Conservation (phyloP, 108 stramenopile species). For the Fragilaria crotonensis region DNA sequence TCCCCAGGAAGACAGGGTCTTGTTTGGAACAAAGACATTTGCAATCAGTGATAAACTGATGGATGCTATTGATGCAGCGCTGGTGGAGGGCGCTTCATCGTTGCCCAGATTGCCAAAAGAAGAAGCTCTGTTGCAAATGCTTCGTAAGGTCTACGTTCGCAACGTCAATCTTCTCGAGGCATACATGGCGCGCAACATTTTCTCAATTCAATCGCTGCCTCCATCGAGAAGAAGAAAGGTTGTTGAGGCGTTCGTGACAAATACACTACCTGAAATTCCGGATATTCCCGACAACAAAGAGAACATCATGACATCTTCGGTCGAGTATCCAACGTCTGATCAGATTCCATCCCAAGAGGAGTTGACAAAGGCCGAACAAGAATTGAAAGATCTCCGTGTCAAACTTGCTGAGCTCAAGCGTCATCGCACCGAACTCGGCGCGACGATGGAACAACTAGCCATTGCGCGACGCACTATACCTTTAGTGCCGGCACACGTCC, state of each 20-base stretch:
- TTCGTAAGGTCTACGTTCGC: conserved; percentile 42
- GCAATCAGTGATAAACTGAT: conserved; percentile 36
- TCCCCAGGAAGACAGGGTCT: conserved; percentile 21
- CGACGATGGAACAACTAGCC: not conserved
- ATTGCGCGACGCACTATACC: not conserved
- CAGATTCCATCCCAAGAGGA: conserved; percentile 14
- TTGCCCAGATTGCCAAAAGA: conserved; percentile 38
- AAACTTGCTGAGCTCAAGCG: conserved; percentile 2
- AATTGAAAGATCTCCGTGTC: conserved; percentile 2
- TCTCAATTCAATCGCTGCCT: conserved; percentile 35
- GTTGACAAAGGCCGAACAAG: conserved; percentile 3
- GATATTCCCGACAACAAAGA: not conserved
- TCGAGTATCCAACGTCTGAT: conserved; percentile 5
- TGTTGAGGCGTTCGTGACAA: conserved; percentile 11
- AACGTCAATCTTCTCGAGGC: conserved; percentile 48
- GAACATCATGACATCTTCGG: not conserved
- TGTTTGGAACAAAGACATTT: conserved; percentile 41
- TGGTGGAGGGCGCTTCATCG: conserved; percentile 34
- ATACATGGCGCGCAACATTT: conserved; percentile 40
- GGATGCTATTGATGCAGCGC: conserved; percentile 24
- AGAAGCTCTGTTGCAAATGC: conserved; percentile 20
- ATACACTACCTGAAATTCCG: not conserved
- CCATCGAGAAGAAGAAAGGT: conserved; percentile 41
- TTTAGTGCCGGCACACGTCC: not conserved
- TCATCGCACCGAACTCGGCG: conserved; percentile 6